These are phyloP conservation scores for Fusarium annulatum DNA, from an alignment of 2,329 filamentous ascomycete species.

Conservation along the genomic window DNA sequence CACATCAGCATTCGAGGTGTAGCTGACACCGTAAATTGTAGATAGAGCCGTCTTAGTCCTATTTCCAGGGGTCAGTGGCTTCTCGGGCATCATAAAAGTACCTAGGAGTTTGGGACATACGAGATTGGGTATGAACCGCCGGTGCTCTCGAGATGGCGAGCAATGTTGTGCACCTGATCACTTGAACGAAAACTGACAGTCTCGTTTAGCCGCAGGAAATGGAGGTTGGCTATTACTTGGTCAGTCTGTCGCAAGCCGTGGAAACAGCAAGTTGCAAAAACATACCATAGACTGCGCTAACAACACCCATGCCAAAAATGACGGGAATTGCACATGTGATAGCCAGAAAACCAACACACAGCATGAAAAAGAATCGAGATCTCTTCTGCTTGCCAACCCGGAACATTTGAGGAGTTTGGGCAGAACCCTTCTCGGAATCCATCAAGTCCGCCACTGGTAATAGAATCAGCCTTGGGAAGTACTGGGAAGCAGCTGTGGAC, in stretches of 20 bases:
- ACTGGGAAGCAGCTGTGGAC: neutral
- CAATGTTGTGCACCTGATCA: neutral
- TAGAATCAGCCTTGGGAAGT: conserved; percentile 24
- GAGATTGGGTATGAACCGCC: conserved; percentile 49
- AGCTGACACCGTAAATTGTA: conserved; percentile 49
- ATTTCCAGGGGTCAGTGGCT: conserved; percentile 9
- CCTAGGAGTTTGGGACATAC: conserved; percentile 41
- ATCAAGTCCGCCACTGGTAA: conserved; percentile 44
- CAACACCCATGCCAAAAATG: conserved; percentile 47
- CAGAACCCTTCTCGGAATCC: conserved; percentile 43
- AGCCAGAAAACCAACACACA: conserved; percentile 18
- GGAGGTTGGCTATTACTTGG: conserved; percentile 5
- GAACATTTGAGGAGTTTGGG: conserved; percentile 4
- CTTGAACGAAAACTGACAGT: neutral
- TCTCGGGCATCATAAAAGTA: neutral
- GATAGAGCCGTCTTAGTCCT: conserved; percentile 50
- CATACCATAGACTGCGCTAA: conserved; percentile 46
- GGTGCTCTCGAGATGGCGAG: conserved; percentile 27
- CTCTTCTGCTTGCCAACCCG: conserved; percentile 24
- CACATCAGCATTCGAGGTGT: conserved; percentile 25
- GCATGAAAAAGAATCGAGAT: conserved; percentile 15
- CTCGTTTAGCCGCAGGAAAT: neutral
- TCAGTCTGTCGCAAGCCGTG: conserved; percentile 3
- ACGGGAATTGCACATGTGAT: conserved; percentile 27
- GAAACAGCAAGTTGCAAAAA: neutral